Evolutionary conservation across 139 green algal genomes (phyloP), one percentile per base, ranked within the genome.

Genomic region (Eudorina sp.): DNA sequence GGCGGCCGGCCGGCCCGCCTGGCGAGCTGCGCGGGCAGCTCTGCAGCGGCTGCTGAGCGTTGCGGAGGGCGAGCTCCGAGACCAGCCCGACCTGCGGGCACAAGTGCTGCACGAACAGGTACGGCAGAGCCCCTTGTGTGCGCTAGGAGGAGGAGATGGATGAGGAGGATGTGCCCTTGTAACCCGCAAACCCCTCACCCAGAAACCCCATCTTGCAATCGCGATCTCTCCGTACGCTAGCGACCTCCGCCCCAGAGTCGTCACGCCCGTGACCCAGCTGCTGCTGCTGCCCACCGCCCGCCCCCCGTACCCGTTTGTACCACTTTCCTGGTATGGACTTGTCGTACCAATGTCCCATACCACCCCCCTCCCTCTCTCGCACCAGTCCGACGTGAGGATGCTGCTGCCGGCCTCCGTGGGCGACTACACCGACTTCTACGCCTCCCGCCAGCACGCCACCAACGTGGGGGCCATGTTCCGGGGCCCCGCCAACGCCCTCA

Each of bases 341-440:
- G n/a, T n/a, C n/a, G n/a, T n/a, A n/a, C n/a, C n/a, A n/a, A n/a
- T n/a, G n/a, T n/a, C n/a, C n/a, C n/a, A n/a, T n/a, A n/a, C n/a
- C n/a, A n/a, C n/a, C n/a, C n/a, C n/a, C n/a, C n/a, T n/a, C n/a
- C n/a, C n/a, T n/a, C n/a, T n/a, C n/a, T n/a, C n/a, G n/a, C 14
- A 53, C 3, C 92, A 96, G 93, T 74, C 43, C 21, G 83, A 93
- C 4, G 97, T 96, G 1, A 48, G 31, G 4, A 97, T 99, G 95
- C 91, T 94, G 60, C 86, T 99, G 70, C 97, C 97, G 4, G 91
- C 91, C 0, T 13, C 31, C 14, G 95, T 99, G 40, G 96, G 96
- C 0, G 96, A 99, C 92, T 99, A 98, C 94, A 99, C 97, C 4
- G 97, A 99, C 93, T 99, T 99, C 73, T 99, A 99, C 89, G 93